Conservation (phyloP, 208 protist genomes). For the Acanthamoeba castellanii region DNA sequence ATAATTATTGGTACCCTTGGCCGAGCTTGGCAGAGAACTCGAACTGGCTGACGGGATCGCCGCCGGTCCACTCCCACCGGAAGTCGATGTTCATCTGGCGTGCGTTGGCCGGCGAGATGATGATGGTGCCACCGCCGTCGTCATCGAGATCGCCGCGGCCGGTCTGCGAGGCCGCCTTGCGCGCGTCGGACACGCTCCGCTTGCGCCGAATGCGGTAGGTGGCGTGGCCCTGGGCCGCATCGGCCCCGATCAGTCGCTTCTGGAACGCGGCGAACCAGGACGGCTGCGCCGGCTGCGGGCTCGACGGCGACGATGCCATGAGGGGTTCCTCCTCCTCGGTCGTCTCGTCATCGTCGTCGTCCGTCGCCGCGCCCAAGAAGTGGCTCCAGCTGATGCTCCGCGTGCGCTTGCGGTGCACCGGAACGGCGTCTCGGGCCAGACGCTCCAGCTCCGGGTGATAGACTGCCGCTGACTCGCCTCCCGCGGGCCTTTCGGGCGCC, state of each 20-base stretch:
- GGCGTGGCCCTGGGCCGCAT: neutral
- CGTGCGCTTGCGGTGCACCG: neutral
- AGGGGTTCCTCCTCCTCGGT: neutral
- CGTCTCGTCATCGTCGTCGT: neutral
- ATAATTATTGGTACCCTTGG: conserved; percentile 11
- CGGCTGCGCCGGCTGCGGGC: neutral
- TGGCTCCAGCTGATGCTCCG: conserved; percentile 24
- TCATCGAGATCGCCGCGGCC: neutral
- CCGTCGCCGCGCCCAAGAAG: neutral
- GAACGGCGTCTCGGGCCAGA: neutral
- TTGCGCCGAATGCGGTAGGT: conserved; percentile 25
- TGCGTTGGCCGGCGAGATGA: conserved; percentile 47
- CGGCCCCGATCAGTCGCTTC: neutral
- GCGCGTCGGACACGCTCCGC: neutral
- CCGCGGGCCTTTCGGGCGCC: neutral
- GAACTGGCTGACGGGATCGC: conserved; percentile 52
- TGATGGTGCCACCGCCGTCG: conserved; percentile 52
- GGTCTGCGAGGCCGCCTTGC: neutral
- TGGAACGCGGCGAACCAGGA: conserved; percentile 4
- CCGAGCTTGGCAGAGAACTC: conserved; percentile 53
- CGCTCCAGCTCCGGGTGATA: neutral
- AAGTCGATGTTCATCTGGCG: conserved; percentile 60
- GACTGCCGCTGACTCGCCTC: neutral
- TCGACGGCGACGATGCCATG: neutral
- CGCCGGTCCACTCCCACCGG: conserved; percentile 41